Evolutionary conservation across 106 monocot species (phyloP), one percentile per base, ranked within the genome.

Genomic region (Acorus gramineus): DNA sequence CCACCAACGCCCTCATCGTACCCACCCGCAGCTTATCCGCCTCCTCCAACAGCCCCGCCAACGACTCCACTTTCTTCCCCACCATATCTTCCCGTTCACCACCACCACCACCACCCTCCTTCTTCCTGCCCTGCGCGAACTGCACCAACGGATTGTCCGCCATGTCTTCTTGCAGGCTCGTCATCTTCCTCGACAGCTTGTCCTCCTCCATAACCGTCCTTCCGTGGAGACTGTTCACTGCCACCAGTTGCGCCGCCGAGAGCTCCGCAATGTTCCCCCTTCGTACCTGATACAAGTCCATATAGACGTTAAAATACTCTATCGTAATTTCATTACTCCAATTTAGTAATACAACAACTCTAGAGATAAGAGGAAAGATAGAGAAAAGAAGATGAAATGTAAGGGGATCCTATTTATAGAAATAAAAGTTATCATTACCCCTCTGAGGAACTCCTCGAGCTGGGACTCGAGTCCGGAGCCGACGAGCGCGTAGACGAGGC

Each of bases 1-100:
- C 52, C 56, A 74, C 65, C 64, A 87, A 14, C 67, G 47, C 59
- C 52, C 52, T 71, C 69, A 65, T 12, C 56, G 74, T 83, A 67
- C 13, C 14, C 48, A 83, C 8, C 71, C 87, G 60, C 52, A 83
- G 71, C 59, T n/a, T 13, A 46, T 87, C 87, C 44, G 83, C 87
- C 61, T 77, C 74, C 78, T 52, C 71, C 50, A 83, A 4, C 44
- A 79, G 11, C 58, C 43, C 45, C 12, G 49, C 69, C 51, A 79
- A 46, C 51, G 59, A 60, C 55, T 56, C 57, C 14, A 48, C 65
- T 55, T 70, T 66, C 7, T 3, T 12, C 14, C 66, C 44, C 66
- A 78, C 66, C 44, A 69, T 68, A 62, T 68, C 44, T 62, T 79
- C 11, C 11, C 13, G 52, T 61, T 13, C 42, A 28, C 55, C 14